Evolutionary conservation across 768 basidiomycete species (phyloP).

Genomic region (Rhodosporidiobolus odoratus): DNA sequence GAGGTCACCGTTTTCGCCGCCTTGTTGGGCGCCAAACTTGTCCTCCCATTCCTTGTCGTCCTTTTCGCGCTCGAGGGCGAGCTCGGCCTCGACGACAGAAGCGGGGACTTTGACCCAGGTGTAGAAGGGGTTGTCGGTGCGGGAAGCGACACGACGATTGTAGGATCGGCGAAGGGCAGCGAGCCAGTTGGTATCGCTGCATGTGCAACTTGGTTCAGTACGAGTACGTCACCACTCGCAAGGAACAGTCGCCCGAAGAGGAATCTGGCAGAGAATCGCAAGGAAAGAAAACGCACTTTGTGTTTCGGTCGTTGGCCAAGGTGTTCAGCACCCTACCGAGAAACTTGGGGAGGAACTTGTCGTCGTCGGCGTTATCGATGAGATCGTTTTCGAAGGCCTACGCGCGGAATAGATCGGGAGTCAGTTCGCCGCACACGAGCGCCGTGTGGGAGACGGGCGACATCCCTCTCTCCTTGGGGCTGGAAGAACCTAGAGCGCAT

Average conservation of each 20-base stretch:
- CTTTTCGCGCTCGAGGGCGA: constrained; percentile 5
- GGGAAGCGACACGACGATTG: constrained; percentile 20
- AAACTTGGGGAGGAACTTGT: constrained; percentile 23
- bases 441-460: background rate
- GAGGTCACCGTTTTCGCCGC: background rate
- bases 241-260: too few relatives aligned
- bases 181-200: constrained; percentile 16
- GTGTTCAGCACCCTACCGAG: constrained; percentile 36
- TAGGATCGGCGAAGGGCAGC: constrained; percentile 31
- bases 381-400: constrained; percentile 36
- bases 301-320: constrained; percentile 38
- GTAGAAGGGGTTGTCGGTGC: constrained; percentile 34
- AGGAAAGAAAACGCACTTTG: constrained; percentile 20
- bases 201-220: background rate
- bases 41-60: constrained; percentile 1
- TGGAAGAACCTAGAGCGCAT: too few relatives aligned
- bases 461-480: background rate
- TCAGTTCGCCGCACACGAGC: background rate
- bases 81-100: constrained; percentile 14
- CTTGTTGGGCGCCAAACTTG: background rate
- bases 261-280: background rate
- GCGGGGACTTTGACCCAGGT: constrained; percentile 20
- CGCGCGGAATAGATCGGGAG: background rate
- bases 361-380: constrained; percentile 2
- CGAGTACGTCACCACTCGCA: background rate